Conservation (phyloP, 257 asterid genomes). For the Apocynum venetum region DNA sequence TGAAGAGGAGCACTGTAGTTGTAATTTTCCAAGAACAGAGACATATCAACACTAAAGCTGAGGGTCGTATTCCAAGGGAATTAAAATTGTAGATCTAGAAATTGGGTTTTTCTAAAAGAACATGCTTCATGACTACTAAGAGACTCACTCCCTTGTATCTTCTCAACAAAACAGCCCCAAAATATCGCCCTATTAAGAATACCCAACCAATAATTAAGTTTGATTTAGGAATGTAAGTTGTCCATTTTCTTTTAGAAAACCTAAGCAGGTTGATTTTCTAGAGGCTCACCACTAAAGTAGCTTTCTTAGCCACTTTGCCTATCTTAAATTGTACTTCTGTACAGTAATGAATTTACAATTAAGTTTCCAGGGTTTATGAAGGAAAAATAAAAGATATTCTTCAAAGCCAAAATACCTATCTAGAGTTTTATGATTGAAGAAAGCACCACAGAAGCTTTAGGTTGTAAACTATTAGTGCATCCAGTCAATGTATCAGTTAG, state of each 20-base stretch:
- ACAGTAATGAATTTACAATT: not conserved
- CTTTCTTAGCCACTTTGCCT: not conserved
- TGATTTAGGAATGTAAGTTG: not conserved
- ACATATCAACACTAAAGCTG: not conserved
- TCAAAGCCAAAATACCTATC: not conserved
- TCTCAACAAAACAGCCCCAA: not conserved
- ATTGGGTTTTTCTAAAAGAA: not conserved
- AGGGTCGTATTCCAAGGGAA: not conserved
- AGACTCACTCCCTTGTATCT: not conserved
- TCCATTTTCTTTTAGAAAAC: not conserved
- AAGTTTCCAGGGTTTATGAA: not conserved
- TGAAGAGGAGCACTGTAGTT: not conserved
- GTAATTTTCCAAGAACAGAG: not conserved
- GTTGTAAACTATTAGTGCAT: not conserved
- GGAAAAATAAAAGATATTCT: not conserved
- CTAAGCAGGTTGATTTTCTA: not conserved
- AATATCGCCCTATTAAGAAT: not conserved
- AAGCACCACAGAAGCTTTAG: not conserved
- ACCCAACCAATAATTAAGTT: not conserved
- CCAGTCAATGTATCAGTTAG: not conserved
- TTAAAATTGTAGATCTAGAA: not conserved
- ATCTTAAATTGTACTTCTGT: not conserved
- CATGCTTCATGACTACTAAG: not conserved
- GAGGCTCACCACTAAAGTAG: not conserved
- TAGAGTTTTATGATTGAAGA: not conserved